phyloP scores from a whole-genome alignment of 2,329 filamentous ascomycete genomes.

The Xylaria sp. region DNA sequence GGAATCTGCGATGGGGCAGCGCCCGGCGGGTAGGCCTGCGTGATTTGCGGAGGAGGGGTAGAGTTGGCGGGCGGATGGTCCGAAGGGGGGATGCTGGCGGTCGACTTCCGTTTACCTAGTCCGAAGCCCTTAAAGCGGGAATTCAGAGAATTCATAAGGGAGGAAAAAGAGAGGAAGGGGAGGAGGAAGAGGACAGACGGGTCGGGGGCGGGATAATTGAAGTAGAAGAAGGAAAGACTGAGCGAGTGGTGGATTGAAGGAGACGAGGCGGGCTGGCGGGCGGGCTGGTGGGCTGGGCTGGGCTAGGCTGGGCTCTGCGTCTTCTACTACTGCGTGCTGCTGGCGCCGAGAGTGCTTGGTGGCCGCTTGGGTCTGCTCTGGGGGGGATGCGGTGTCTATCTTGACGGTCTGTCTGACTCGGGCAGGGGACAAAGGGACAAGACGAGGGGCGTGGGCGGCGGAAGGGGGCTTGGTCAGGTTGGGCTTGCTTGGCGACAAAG shows the following conservation, averaged over 20 bases:
- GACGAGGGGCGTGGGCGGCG: conserved; percentile 26
- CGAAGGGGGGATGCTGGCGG: conserved; percentile 66
- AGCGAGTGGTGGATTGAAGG: conserved; percentile 19
- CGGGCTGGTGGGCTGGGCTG: conserved; percentile 26
- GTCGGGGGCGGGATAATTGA: conserved; percentile 14
- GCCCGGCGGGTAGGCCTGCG: conserved; percentile 55
- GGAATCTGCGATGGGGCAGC: conserved; percentile 34
- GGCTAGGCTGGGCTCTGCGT: conserved; percentile 12
- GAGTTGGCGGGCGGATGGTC: conserved; percentile 53
- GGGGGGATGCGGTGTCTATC: neutral
- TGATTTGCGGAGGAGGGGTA: conserved; percentile 61
- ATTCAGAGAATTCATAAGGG: conserved; percentile 81
- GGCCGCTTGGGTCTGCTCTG: neutral
- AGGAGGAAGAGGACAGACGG: conserved; percentile 26
- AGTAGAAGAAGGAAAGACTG: conserved; percentile 35
- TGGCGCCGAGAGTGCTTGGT: neutral
- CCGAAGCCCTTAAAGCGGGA: conserved; percentile 81
- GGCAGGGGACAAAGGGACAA: conserved; percentile 33
- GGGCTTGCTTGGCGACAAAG: conserved; percentile 32
- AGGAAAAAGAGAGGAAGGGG: conserved; percentile 40
- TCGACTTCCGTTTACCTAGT: conserved; percentile 82
- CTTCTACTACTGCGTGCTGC: conserved; percentile 21
- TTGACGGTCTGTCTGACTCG: conserved; percentile 23
- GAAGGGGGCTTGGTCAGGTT: conserved; percentile 32
- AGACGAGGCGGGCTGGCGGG: conserved; percentile 26